Evolutionary conservation across 441 rosid species (phyloP), one percentile per base, ranked within the genome.

Genomic region (Gossypium lobatum): DNA sequence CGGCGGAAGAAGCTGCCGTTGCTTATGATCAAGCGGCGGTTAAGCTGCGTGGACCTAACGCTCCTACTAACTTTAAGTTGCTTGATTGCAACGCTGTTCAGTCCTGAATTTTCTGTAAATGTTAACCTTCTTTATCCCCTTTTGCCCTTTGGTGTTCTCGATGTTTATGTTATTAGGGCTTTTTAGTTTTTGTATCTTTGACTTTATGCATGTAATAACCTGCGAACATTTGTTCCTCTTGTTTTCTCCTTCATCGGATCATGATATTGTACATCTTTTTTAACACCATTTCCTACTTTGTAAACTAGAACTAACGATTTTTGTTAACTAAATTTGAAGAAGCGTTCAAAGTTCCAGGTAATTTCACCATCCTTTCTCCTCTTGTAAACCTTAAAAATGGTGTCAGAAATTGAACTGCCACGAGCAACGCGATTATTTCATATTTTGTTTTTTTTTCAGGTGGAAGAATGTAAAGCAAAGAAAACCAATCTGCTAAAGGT

Each of bases 21-120:
- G 71, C 76, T 28, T 73, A 73, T 52, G 76, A 73, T 39, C 71
- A 54, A 21, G 76, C 76, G n/a, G 31, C 63, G 16, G 6, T 73
- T 37, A 54, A 34, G 60, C 76, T 73, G 31, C 76, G 28, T 21
- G 76, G 76, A 73, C 71, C 76, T 2, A 13, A 64, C 31, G 71
- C 76, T 0, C 53, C 58, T 3, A 73, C 76, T 31, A 73, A 73
- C 63, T 73, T 73, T n/a, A 59, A 58, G 65, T 45, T 39, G 42
- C 8, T 25, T 60, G 67, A 59, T 59, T 60, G 57, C 31, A 42
- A 60, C 2, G 71, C 10, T 48, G 71, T 48, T 67, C 42, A 48
- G 50, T 64, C 70, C 54, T 64, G 28, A 66, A 66, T 46, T 23
- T 66, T 66, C 71, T 66, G 71, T 67, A 67, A 48, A 67, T 67